phyloP scores from a whole-genome alignment of 164 flowering plant species.

The Piper betle region DNA sequence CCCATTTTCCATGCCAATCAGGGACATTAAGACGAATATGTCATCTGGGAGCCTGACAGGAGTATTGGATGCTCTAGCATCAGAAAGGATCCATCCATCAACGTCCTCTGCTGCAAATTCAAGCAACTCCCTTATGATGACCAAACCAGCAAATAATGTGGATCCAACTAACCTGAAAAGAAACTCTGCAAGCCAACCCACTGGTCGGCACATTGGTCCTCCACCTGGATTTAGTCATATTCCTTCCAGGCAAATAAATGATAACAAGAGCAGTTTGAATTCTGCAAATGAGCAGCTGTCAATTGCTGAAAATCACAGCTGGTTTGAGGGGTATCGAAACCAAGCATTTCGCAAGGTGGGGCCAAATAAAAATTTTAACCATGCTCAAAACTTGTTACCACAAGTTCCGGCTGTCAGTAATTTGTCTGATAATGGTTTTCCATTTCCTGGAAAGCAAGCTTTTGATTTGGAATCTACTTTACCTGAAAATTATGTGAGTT shows the following conservation, averaged over 20 bases:
- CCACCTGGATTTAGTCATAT: slow-evolving; percentile 77
- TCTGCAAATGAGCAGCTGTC: slow-evolving; percentile 24
- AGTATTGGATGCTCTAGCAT: slow-evolving; percentile 27
- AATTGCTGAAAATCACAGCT: slow-evolving; percentile 65
- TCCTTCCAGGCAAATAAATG: slow-evolving; percentile 35
- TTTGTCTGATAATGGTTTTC: slow-evolving; percentile 39
- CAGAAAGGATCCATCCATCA: slow-evolving; percentile 34
- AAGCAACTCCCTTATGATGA: neutral
- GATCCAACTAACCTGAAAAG: slow-evolving; percentile 21
- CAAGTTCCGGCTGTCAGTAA: slow-evolving; percentile 21
- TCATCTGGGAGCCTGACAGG: slow-evolving; percentile 14
- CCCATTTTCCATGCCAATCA: slow-evolving; percentile 28
- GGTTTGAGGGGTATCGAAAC: slow-evolving; percentile 78
- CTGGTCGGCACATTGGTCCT: slow-evolving; percentile 57
- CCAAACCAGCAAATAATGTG: neutral
- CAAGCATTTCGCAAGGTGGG: slow-evolving; percentile 21
- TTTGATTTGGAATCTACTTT: slow-evolving; percentile 28
- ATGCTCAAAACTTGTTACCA: neutral
- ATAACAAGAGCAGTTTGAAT: slow-evolving; percentile 13
- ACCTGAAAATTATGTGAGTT: slow-evolving; percentile 29
- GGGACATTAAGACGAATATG: slow-evolving; percentile 11
- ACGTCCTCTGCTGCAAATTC: slow-evolving; percentile 22
- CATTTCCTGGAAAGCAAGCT: slow-evolving; percentile 81
- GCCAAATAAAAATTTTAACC: slow-evolving; percentile 11
- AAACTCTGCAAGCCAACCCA: slow-evolving; percentile 71